Evolutionary conservation across 2,329 filamentous ascomycete genomes (phyloP).

Genomic region (Nannizziopsis arthrosporioides): DNA sequence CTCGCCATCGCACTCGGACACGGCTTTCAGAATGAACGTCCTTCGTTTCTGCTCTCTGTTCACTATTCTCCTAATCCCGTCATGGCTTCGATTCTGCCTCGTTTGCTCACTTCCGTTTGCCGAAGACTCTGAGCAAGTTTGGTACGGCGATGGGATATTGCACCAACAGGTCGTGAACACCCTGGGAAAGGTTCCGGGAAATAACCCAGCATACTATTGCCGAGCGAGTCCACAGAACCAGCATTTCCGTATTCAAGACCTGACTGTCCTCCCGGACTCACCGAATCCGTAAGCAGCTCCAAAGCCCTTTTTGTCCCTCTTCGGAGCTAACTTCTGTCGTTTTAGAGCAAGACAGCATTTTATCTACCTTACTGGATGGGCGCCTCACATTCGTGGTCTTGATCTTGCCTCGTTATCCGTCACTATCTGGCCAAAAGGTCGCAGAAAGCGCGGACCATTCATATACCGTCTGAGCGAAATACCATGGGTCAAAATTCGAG

Average conservation of each 20-base stretch:
- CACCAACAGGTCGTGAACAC: background rate
- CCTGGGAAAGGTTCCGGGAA: slow-evolving; percentile 4
- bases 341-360: slow-evolving; percentile 1
- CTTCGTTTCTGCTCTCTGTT: too few species aligned
- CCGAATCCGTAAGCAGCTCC: slow-evolving; percentile 2
- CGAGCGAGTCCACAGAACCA: background rate
- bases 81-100: too few species aligned
- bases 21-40: too few species aligned
- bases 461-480: slow-evolving; percentile 1
- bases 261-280: slow-evolving; percentile 1
- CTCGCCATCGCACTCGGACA: too few species aligned
- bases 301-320: background rate
- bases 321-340: background rate
- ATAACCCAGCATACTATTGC: slow-evolving; percentile 9
- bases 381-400: background rate
- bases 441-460: background rate
- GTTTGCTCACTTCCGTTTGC: too few species aligned
- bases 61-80: too few species aligned
- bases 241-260: background rate
- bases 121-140: background rate
- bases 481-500: slow-evolving; percentile 4
- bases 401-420: background rate
- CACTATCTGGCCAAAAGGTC: slow-evolving; percentile 2
- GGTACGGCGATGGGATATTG: background rate
- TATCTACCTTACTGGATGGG: slow-evolving; percentile 4